Evolutionary conservation across 1,284 basidiomycete species (phyloP).

Genomic region (Veloboletus limbatus): DNA sequence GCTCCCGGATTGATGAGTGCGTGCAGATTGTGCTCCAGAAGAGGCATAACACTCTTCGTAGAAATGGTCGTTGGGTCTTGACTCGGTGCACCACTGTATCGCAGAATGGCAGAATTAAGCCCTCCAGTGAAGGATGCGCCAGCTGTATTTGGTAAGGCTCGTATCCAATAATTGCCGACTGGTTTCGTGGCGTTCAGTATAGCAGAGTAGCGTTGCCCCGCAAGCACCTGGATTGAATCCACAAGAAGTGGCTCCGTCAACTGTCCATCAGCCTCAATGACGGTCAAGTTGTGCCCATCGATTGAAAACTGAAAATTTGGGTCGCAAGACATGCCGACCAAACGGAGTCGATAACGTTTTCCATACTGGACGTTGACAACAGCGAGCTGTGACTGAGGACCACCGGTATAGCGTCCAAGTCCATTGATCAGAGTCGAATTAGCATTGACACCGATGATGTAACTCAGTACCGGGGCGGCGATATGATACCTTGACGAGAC

Average conservation of each 20-base stretch:
- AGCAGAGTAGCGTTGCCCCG: conserved; percentile 34
- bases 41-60: conserved; percentile 21
- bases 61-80: conserved; percentile 40
- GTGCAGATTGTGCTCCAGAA: conserved; percentile 36
- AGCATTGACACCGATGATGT: conserved; percentile 18
- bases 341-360: conserved; percentile 34
- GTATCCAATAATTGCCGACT: conserved; percentile 32
- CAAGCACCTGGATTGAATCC: conserved; percentile 26
- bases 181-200: conserved; percentile 24
- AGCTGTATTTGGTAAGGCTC: conserved; percentile 17
- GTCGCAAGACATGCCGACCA: conserved; percentile 29
- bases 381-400: conserved; percentile 23
- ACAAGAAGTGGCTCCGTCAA: conserved; percentile 31
- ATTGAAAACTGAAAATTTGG: conserved; percentile 34
- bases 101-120: conserved; percentile 51
- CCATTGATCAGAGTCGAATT: conserved; percentile 34
- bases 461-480: conserved; percentile 13
- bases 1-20: conserved; percentile 34
- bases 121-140: conserved; percentile 34
- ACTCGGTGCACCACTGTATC: conserved; percentile 45
- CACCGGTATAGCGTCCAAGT: conserved; percentile 30
- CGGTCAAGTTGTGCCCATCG: conserved; percentile 34
- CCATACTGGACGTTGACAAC: conserved; percentile 29
- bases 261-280: conserved; percentile 38
- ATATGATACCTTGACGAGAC: conserved; percentile 25